Evolutionary conservation across 805 yeast species (phyloP).

Genomic region (Suhomyces kilbournensis): DNA sequence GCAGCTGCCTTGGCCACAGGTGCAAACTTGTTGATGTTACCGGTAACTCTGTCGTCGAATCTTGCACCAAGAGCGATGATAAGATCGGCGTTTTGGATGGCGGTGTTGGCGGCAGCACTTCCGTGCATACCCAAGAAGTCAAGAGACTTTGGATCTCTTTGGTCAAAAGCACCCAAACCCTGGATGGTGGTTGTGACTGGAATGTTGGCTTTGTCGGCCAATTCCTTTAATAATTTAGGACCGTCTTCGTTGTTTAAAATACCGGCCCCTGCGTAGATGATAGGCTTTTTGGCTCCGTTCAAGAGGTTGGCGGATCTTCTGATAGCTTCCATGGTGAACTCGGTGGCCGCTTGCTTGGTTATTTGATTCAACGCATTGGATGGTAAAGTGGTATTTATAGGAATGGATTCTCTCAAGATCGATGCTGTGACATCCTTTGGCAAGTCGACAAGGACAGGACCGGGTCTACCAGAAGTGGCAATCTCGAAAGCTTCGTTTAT

Average conservation of each 20-base stretch:
- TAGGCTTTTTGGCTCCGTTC: slow-evolving; percentile 81
- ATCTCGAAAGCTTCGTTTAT: slow-evolving; percentile 98
- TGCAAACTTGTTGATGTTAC: slow-evolving; percentile 81
- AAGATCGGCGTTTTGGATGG: slow-evolving; percentile 90
- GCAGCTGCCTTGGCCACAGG: slow-evolving; percentile 93
- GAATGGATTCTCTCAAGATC: slow-evolving; percentile 80
- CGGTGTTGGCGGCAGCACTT: slow-evolving; percentile 87
- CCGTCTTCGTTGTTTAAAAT: slow-evolving; percentile 76
- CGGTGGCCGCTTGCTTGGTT: slow-evolving; percentile 66
- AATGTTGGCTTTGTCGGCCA: slow-evolving; percentile 85
- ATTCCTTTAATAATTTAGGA: slow-evolving; percentile 72
- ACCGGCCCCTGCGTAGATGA: slow-evolving; percentile 92
- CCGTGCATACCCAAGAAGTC: slow-evolving; percentile 99
- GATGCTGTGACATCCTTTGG: slow-evolving; percentile 98
- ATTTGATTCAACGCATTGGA: slow-evolving; percentile 65
- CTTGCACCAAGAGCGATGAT: slow-evolving; percentile 95
- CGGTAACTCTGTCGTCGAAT: slow-evolving; percentile 97
- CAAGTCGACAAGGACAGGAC: slow-evolving; percentile 95
- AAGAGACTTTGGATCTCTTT: slow-evolving; percentile 81
- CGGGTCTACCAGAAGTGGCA: slow-evolving; percentile 94
- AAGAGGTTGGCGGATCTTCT: slow-evolving; percentile 73
- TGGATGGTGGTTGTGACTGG: slow-evolving; percentile 97
- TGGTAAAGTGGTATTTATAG: slow-evolving; percentile 74
- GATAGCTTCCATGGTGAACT: slow-evolving; percentile 72
- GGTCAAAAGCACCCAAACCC: slow-evolving; percentile 93